Conservation (phyloP, 129 eudicot species). For the Flaveria linearis region DNA sequence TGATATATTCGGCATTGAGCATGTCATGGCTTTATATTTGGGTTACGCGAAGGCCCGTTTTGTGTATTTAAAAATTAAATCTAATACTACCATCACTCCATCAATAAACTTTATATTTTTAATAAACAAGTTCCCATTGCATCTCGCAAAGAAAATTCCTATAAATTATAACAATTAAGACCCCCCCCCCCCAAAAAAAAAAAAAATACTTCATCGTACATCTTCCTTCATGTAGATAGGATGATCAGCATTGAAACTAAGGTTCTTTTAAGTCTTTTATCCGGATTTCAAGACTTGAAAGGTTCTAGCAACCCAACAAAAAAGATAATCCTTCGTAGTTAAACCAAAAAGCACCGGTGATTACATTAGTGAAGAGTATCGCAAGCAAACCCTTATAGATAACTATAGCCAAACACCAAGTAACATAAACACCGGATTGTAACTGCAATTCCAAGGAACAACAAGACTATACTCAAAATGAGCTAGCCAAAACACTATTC, state of each 20-base stretch:
- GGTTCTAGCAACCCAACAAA: conserved; percentile 12
- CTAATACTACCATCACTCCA: no score
- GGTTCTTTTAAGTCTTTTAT: neutral
- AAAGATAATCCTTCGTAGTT: neutral
- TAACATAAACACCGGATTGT: neutral
- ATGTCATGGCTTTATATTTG: no score
- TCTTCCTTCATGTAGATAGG: neutral
- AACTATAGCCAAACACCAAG: neutral
- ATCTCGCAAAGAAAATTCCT: no score
- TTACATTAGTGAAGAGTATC: neutral
- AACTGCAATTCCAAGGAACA: conserved; percentile 8
- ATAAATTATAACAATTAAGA: no score
- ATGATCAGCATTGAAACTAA: conserved; percentile 1
- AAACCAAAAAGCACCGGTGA: neutral
- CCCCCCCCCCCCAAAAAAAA: neutral
- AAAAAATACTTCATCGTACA: neutral
- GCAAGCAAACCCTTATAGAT: neutral
- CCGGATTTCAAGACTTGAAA: conserved; percentile 3
- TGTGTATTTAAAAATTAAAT: no score
- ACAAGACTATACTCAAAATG: neutral
- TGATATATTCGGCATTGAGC: no score
- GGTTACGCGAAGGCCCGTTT: no score
- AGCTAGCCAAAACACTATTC: conserved; percentile 4
- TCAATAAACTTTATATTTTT: no score
- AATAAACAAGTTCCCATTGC: no score